phyloP scores from a whole-genome alignment of 306 rosid species.

The cucumber (Cucumis sativus) region DNA sequence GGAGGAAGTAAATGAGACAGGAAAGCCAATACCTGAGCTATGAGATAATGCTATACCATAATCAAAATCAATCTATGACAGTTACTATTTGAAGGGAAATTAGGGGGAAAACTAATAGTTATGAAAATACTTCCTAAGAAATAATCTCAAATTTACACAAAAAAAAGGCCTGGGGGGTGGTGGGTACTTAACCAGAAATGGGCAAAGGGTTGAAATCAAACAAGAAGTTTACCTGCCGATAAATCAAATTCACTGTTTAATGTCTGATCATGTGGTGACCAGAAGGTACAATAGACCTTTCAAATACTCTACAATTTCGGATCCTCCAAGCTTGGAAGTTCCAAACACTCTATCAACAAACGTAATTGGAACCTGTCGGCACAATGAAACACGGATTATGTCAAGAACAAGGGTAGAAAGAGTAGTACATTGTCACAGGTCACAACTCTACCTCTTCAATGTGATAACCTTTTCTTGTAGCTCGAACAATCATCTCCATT shows the following conservation, averaged over 20 bases:
- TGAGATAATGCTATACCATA: not conserved
- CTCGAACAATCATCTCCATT: conserved; percentile 98
- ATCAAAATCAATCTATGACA: not conserved
- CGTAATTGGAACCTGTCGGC: conserved; percentile 77
- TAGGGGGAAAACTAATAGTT: not conserved
- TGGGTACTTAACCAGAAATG: not conserved
- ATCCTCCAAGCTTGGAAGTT: conserved; percentile 96
- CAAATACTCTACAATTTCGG: conserved; percentile 88
- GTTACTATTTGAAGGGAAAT: not conserved
- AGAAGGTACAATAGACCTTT: conserved; percentile 74
- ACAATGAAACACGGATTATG: conserved; percentile 12
- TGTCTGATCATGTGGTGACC: conserved; percentile 46
- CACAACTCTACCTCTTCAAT: conserved; percentile 68
- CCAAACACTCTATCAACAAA: conserved; percentile 93
- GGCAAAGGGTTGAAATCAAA: not conserved
- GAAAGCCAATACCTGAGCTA: not conserved
- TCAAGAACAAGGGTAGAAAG: not conserved
- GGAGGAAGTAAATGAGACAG: no score
- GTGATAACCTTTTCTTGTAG: conserved; percentile 82
- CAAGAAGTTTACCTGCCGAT: not conserved
- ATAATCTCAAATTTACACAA: not conserved
- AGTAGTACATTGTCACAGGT: not conserved
- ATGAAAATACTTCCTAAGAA: not conserved
- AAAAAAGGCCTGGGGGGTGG: not conserved
- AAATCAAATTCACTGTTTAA: not conserved